Conservation (phyloP, 2,329 filamentous ascomycete genomes). For the Endothia cerciana region DNA sequence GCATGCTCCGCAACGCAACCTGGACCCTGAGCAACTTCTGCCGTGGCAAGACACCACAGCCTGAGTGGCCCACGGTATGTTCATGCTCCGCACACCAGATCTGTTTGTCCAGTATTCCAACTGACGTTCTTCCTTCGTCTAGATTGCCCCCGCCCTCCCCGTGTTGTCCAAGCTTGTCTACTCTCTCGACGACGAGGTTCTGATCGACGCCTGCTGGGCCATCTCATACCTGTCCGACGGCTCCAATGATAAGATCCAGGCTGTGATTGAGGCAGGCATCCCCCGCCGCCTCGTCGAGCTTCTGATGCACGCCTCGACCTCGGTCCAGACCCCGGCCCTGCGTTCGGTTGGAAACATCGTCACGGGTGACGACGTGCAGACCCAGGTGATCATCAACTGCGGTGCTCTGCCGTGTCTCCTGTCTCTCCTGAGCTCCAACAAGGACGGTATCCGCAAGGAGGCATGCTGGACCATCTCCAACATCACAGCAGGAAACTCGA, state of each 20-base stretch:
- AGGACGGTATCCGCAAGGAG: constrained; percentile 98
- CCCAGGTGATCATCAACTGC: constrained; percentile 99
- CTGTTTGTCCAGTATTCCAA: constrained; percentile 12
- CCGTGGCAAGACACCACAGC: constrained; percentile 98
- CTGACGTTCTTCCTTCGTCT: constrained; percentile 31
- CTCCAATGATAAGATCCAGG: constrained; percentile 98
- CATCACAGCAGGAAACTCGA: constrained; percentile 96
- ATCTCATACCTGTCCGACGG: constrained; percentile 98
- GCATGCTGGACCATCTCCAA: constrained; percentile 99
- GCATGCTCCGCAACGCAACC: constrained; percentile 98
- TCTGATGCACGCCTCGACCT: constrained; percentile 97
- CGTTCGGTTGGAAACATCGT: constrained; percentile 99
- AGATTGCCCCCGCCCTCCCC: constrained; percentile 94
- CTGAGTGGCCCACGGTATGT: constrained; percentile 93
- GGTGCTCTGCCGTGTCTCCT: constrained; percentile 90
- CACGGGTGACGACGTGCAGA: constrained; percentile 97
- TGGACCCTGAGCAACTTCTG: constrained; percentile 99
- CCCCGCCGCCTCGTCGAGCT: constrained; percentile 95
- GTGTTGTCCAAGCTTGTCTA: constrained; percentile 97
- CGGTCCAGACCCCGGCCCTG: constrained; percentile 95
- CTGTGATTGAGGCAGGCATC: constrained; percentile 97
- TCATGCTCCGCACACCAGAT: constrained; percentile 1
- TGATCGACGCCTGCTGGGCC: constrained; percentile 99
- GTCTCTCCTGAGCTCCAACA: constrained; percentile 91
- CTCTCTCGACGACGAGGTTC: constrained; percentile 95